Evolutionary conservation across 176 grass and related monocot genomes (phyloP), one percentile per base, ranked within the genome.

Genomic region (Cocos nucifera): DNA sequence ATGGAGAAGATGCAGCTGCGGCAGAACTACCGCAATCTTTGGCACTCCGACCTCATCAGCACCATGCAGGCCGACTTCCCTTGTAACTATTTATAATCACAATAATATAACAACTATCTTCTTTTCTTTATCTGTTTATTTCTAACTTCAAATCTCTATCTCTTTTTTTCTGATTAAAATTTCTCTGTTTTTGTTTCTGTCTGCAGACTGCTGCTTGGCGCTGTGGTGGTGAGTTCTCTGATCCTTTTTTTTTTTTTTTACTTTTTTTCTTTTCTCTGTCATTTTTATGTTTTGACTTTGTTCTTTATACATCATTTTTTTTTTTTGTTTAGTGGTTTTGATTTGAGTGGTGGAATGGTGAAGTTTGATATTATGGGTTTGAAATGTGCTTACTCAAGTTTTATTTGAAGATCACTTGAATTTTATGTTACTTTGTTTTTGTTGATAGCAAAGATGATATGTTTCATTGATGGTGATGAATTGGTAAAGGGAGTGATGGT

Each of bases 1-100:
- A 15, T 92, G 44, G 84, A 98, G 22, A 98, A 92, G 93, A 85
- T 92, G 93, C 72, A 98, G 73, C 81, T 86, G 56, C 93, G 87
- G 44, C 84, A 92, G 87, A 81, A 61, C 87, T 98, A 98, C 76
- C 84, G 84, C 63, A 98, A 98, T 80, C 53, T 98, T 50, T 98
- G 87, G 87, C 87, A 92, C 81, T 79, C 93, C 32, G 87, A 98
- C 39, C 85, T 98, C 76, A 65, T 62, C 17, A 73, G 62, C 81
- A 73, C 93, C 57, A 83, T 97, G 52, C 48, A 73, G 81, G 84
- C 78, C 44, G 93, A 98, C 32, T 83, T 73, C 73, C 93, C 93
- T 56, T 92, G 93, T 98, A 72, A 27, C 24, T 4, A 2, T 10
- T 49, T 20, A 12, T 10, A 17, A 15, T 4, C 30, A 44, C 9